These are phyloP conservation scores for Alternaria triticimaculans DNA, from an alignment of 2,329 filamentous ascomycete genomes.

Conservation along the genomic window DNA sequence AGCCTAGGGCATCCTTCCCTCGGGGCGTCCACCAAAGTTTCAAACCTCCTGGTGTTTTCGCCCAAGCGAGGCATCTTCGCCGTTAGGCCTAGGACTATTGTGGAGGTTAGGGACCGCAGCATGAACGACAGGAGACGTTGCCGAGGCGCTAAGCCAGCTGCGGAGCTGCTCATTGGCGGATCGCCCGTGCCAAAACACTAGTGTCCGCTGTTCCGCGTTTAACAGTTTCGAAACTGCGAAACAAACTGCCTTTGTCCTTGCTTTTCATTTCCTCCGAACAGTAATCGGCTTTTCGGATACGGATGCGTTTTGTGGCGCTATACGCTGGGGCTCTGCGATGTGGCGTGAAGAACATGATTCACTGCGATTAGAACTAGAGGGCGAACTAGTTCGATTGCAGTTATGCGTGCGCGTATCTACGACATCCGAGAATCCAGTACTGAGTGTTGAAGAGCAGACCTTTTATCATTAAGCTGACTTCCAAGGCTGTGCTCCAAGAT, in stretches of 20 bases:
- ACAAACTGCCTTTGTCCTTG: background rate
- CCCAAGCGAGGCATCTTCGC: constrained; percentile 12
- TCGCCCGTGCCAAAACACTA: constrained; percentile 15
- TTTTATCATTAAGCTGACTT: background rate
- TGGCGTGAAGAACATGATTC: background rate
- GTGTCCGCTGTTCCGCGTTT: constrained; percentile 12
- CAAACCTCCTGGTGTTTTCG: constrained; percentile 4
- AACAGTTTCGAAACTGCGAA: constrained; percentile 25
- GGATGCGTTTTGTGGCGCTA: background rate
- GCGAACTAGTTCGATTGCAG: background rate
- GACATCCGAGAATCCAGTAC: background rate
- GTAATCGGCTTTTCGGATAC: background rate
- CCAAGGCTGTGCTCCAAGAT: background rate
- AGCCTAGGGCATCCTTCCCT: background rate
- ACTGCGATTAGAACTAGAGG: background rate
- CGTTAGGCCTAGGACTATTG: constrained; percentile 3
- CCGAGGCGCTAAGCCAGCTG: constrained; percentile 2
- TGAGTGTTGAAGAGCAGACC: background rate
- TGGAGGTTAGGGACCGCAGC: constrained; percentile 7
- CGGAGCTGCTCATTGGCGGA: constrained; percentile 3
- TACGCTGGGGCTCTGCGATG: background rate
- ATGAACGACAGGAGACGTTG: constrained; percentile 10
- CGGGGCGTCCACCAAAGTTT: constrained; percentile 2
- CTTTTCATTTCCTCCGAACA: background rate
- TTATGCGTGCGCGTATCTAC: background rate